Percentiles rank a stretch among this genome's conserved stretches.
These are phyloP conservation scores for Macrophomina tecta DNA, from an alignment of 2,329 filamentous ascomycete genomes.

Conservation along the genomic window DNA sequence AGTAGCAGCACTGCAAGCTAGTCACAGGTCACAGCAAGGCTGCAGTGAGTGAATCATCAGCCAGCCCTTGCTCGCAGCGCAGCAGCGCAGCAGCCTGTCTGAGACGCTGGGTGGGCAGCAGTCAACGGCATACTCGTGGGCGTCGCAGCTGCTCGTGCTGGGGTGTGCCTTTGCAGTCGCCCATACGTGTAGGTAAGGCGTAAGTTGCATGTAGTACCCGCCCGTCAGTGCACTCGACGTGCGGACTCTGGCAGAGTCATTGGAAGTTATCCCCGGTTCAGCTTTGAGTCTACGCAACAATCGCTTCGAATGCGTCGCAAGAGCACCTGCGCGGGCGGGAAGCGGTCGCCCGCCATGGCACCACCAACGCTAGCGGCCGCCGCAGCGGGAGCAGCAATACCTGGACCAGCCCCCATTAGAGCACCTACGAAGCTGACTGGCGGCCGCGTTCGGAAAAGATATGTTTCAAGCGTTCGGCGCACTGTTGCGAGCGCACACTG, in stretches of 20 bases:
- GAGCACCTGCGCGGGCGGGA: slow-evolving; percentile 13
- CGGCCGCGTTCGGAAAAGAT: too few species aligned
- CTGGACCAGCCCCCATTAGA: neutral
- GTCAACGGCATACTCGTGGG: slow-evolving; percentile 5
- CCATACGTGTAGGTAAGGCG: too few species aligned
- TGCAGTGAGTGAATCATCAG: slow-evolving; percentile 14
- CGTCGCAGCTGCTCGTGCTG: slow-evolving; percentile 16
- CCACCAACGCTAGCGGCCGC: slow-evolving; percentile 7
- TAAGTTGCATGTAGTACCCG: too few species aligned
- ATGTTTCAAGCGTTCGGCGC: too few species aligned
- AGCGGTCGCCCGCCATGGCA: slow-evolving; percentile 4
- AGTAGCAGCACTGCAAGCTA: neutral
- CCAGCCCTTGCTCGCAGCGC: too few species aligned
- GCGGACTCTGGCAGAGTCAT: neutral
- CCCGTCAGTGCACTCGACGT: neutral
- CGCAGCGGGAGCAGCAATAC: neutral
- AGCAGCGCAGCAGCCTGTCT: slow-evolving; percentile 3
- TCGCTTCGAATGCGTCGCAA: neutral
- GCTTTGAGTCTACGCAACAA: neutral
- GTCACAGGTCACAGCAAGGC: neutral
- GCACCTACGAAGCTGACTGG: neutral
- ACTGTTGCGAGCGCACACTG: too few species aligned
- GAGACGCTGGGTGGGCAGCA: neutral
- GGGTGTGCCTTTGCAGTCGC: neutral
- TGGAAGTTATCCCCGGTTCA: neutral